Base-by-base conservation (phyloP, 768 basidiomycete species). In the Tulasnella sp. region DNA sequence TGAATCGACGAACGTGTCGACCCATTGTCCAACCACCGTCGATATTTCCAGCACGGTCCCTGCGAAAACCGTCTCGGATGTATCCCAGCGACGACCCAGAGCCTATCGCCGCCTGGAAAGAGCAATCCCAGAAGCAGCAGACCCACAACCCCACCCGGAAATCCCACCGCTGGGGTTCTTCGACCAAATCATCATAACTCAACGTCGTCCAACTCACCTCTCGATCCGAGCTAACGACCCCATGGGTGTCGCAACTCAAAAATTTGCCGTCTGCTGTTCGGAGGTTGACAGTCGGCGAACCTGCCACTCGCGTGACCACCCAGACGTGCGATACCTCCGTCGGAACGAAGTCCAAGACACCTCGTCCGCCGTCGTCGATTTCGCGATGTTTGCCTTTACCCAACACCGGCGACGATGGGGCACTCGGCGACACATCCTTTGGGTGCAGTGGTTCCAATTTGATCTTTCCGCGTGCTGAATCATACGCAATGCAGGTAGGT, bases 251-350 rank as follows among this genome's bases (percentile, higher is more conserved):
- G 69, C 84, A 87, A 6, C 86, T 89, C 45, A 96, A 71, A 67
- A 92, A 96, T 69, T 91, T 91, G 8, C 88, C 88, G 67, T 86
- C 57, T 2, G 65, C 65, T 32, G 86, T 86, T 19, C 91, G 81
- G 59, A 94, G 71, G 67, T 93, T 94, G 66, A 94, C 77, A 9
- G 86, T 88, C 4, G 80, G 68, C 17, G 90, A 81, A 32, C 90
- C 90, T 37, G 88, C 84, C 19, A 93, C 77, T 45, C 86, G 82
- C 27, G 90, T 92, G 21, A 77, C 79, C 12, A 94, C 91, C 90
- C 90, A 94, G 11, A 94, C 90, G 65, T 93, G 89, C 17, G 84
- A 73, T 31, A 92, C 84, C 59, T 93, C 89, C 0, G 78, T 77
- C 3, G 91, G 91, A 8, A 74, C 77, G 50, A 83, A 79, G 59